Conservation (phyloP, 495 filamentous ascomycete genomes). For the Thermothielavioides terrestris region DNA sequence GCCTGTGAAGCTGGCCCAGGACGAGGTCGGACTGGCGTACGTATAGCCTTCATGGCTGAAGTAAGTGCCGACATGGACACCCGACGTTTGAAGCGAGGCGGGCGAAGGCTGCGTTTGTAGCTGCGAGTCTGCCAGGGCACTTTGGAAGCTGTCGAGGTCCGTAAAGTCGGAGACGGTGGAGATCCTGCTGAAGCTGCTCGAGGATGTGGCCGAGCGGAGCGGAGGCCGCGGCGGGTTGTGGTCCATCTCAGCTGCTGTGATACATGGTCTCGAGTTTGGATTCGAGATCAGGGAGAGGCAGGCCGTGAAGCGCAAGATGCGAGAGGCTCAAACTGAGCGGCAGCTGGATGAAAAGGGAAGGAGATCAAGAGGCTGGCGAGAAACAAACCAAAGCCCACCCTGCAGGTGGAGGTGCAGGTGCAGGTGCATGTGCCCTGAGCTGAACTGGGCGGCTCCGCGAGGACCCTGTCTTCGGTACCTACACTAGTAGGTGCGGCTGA, state of each 20-base stretch:
- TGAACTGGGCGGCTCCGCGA: no score
- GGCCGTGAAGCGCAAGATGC: background rate
- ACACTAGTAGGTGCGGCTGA: constrained; percentile 4
- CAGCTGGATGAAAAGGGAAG: background rate
- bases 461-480: no score
- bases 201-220: constrained; percentile 14
- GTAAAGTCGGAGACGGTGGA: constrained; percentile 35
- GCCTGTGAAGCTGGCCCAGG: constrained; percentile 11
- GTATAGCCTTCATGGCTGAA: constrained; percentile 6
- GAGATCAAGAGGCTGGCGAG: background rate
- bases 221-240: constrained; percentile 14
- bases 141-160: constrained; percentile 24
- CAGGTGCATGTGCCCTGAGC: no score
- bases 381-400: background rate
- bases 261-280: constrained; percentile 10
- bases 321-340: background rate
- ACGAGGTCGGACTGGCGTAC: constrained; percentile 6
- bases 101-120: constrained; percentile 34
- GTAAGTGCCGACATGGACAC: constrained; percentile 11
- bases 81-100: constrained; percentile 33
- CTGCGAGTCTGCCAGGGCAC: constrained; percentile 7
- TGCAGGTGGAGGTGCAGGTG: no score
- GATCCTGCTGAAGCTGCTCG: constrained; percentile 32
- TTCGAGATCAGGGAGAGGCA: background rate
- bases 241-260: constrained; percentile 18